Conservation (phyloP, 805 yeast species). For the Maudiozyma serrabonitensis region DNA sequence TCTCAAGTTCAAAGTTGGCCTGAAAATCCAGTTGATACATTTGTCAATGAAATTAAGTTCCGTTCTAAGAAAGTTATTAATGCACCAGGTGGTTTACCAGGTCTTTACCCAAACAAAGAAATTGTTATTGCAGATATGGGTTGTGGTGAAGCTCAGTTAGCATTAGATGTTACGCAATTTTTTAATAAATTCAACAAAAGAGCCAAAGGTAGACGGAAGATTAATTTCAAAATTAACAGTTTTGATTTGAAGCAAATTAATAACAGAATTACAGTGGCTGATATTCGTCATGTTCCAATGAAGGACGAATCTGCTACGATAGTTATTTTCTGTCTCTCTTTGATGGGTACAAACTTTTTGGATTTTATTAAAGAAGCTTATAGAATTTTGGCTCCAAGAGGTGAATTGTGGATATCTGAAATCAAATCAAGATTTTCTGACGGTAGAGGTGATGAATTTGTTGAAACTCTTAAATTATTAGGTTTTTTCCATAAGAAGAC, state of each 20-base stretch:
- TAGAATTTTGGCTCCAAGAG: constrained; percentile 77
- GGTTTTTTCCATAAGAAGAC: constrained; percentile 88
- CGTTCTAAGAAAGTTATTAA: constrained; percentile 60
- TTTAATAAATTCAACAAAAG: constrained; percentile 29
- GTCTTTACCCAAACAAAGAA: constrained; percentile 38
- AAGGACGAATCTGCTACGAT: constrained; percentile 69
- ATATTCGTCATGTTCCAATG: constrained; percentile 82
- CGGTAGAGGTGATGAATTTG: constrained; percentile 69
- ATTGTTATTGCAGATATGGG: constrained; percentile 97
- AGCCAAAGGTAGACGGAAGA: constrained; percentile 30
- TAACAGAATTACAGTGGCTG: constrained; percentile 91
- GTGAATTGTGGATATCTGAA: constrained; percentile 96
- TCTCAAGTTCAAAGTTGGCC: constrained; percentile 97
- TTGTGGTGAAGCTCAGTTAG: constrained; percentile 92
- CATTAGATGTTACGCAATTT: constrained; percentile 51
- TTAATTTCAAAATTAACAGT: constrained; percentile 63
- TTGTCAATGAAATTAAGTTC: constrained; percentile 58
- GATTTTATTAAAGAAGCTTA: constrained; percentile 88
- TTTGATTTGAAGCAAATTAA: constrained; percentile 89
- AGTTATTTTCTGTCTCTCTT: constrained; percentile 87
- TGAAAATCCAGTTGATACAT: constrained; percentile 92
- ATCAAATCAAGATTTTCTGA: constrained; percentile 87
- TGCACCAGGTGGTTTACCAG: constrained; percentile 96
- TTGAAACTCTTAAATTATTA: constrained; percentile 57
- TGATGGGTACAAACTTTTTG: constrained; percentile 95